A percentile compares a stretch with the other conserved stretches of the same genome.
These are phyloP conservation scores for Pythium volutum DNA, from an alignment of 352 stramenopile genomes.

Conservation along the genomic window DNA sequence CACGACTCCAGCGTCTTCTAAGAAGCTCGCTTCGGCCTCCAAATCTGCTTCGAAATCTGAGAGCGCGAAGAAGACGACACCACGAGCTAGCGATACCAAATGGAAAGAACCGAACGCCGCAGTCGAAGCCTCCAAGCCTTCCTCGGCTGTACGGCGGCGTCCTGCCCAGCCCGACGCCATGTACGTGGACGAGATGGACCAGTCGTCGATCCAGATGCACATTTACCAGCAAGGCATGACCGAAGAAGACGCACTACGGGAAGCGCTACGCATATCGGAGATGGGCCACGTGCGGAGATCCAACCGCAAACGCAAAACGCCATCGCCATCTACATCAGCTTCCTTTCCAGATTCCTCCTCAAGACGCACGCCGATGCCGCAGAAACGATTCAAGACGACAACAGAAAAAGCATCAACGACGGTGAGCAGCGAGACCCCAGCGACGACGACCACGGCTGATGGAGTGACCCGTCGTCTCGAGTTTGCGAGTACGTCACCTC, in stretches of 20 bases:
- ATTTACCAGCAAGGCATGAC: constrained; percentile 71
- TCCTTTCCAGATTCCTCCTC: not conserved
- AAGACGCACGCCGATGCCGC: not conserved
- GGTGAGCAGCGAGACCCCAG: not conserved
- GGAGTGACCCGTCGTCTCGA: constrained; percentile 23
- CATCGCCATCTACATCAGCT: not conserved
- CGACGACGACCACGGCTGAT: not conserved
- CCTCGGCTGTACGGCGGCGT: not conserved
- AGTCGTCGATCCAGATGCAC: constrained; percentile 38
- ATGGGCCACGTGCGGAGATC: constrained; percentile 26
- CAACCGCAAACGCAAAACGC: constrained; percentile 24
- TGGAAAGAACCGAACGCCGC: not conserved
- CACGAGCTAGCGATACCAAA: not conserved
- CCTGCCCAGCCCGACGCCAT: constrained; percentile 1
- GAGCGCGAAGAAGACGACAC: not conserved
- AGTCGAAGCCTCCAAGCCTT: not conserved
- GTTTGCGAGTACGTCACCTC: constrained; percentile 15
- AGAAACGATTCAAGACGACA: constrained; percentile 1
- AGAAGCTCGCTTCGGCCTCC: not conserved
- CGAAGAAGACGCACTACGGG: constrained; percentile 62
- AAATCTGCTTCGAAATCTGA: not conserved
- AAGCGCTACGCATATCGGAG: constrained; percentile 60
- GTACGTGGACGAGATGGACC: constrained; percentile 29
- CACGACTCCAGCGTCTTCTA: not conserved
- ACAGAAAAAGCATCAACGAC: not conserved